These are phyloP conservation scores for Ophiocordyceps camponoti-saundersi DNA, from an alignment of 2,329 filamentous ascomycete genomes.

Conservation along the genomic window DNA sequence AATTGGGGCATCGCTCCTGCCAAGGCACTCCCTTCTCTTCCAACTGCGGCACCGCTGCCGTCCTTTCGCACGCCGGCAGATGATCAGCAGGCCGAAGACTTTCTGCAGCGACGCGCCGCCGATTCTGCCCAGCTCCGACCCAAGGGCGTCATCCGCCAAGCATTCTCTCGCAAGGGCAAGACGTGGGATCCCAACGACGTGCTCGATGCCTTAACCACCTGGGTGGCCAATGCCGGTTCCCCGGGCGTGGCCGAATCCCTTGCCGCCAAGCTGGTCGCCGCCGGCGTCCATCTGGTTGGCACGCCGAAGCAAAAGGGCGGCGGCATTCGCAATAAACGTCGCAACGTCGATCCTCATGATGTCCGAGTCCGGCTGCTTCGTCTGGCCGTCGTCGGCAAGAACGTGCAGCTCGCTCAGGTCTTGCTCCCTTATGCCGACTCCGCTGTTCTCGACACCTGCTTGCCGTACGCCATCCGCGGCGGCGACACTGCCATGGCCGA, in stretches of 20 bases:
- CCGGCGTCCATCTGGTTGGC: conserved; percentile 33
- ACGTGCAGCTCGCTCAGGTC: conserved; percentile 35
- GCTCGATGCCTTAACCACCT: conserved; percentile 30
- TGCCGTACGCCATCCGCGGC: conserved; percentile 29
- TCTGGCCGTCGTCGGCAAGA: conserved; percentile 30
- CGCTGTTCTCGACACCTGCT: conserved; percentile 28
- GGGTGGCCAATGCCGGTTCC: conserved; percentile 30
- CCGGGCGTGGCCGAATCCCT: conserved; percentile 39
- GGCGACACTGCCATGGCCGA: conserved; percentile 25
- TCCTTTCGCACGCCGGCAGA: conserved; percentile 29
- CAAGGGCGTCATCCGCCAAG: conserved; percentile 21
- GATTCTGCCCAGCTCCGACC: conserved; percentile 17
- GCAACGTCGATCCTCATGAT: conserved; percentile 28
- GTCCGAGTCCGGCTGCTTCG: conserved; percentile 33
- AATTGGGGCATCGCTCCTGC: conserved; percentile 31
- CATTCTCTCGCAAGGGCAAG: conserved; percentile 29
- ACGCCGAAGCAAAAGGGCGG: conserved; percentile 28
- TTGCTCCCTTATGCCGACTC: conserved; percentile 35
- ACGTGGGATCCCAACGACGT: conserved; percentile 35
- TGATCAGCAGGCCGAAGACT: conserved; percentile 33
- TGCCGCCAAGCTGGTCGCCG: conserved; percentile 28
- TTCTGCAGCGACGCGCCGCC: conserved; percentile 28
- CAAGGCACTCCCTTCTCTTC: conserved; percentile 19
- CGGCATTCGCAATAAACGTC: conserved; percentile 28
- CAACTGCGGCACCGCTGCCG: conserved; percentile 23